Evolutionary conservation across 2,329 filamentous ascomycete genomes (phyloP), one percentile per base, ranked within the genome.

Genomic region (Penicillium sp.): DNA sequence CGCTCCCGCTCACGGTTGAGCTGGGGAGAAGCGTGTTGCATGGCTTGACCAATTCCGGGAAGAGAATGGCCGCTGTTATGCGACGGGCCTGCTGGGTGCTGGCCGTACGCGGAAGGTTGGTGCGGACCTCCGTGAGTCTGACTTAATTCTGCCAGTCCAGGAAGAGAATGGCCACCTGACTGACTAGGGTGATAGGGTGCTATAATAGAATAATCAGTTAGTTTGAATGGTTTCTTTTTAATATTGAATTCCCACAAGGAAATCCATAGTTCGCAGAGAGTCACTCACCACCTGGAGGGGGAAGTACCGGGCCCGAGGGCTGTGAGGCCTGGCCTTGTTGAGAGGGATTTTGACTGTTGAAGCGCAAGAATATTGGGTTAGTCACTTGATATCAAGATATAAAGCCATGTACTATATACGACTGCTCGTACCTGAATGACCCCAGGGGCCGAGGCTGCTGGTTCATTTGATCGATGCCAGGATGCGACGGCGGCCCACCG

Each of bases 1-100:
- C 82, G 78, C 63, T 77, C 74, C 32, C 73, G 74, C 51, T 76
- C 74, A 58, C 76, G 69, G 61, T 76, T 74, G 55, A 79, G 55
- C 64, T 77, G 69, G 16, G 76, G 70, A 53, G 74, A 74, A 39
- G 76, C 68, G 49, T 77, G 74, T 55, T 73, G 72, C 70, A 77
- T 77, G 22, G 74, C 70, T 53, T 76, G 74, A 4, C 70, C 70
- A 42, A 77, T 76, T 13, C 72, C 74, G 5, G 74, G 74, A 35
- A 76, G 68, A 20, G 74, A 70, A 50, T 77, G 74, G 2, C 69
- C 69, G 14, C 66, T 63, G 34, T 65, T 66, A 55, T 76, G 73
- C 8, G 74, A 66, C 24, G 72, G 64, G 8, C 68, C 68, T 43
- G 72, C 66, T 42, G 70, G 68, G 53, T 77, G 75, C 49, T 77